Evolutionary conservation across 495 filamentous ascomycete genomes (phyloP).

Genomic region (Tuber melanosporum): DNA sequence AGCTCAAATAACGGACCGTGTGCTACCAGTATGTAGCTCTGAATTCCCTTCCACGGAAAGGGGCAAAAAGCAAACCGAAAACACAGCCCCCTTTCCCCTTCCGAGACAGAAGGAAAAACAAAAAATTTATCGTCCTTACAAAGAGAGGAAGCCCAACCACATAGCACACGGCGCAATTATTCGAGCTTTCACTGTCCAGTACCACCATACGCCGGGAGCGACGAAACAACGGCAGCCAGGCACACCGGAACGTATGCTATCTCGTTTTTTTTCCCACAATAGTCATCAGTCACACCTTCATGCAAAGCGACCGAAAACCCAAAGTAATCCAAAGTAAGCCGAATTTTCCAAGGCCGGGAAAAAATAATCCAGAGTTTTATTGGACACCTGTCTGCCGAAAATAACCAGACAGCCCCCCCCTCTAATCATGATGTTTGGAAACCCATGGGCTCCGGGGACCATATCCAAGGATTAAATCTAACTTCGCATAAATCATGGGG

Average conservation of each 20-base stretch:
- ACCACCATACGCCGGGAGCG: background rate
- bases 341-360: background rate
- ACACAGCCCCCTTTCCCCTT: too few relatives aligned
- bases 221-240: background rate
- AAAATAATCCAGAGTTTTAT: background rate
- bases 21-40: too few relatives aligned
- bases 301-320: background rate
- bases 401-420: background rate
- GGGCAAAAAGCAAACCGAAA: too few relatives aligned
- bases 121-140: too few relatives aligned
- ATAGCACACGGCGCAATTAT: too few relatives aligned
- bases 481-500: background rate
- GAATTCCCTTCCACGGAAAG: too few relatives aligned
- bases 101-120: too few relatives aligned
- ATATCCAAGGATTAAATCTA: background rate
- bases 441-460: background rate
- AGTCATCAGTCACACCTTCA: background rate
- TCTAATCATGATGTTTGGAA: background rate
- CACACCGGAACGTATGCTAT: background rate
- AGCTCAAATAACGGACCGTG: too few relatives aligned
- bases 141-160: too few relatives aligned
- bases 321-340: background rate
- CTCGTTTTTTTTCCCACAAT: background rate
- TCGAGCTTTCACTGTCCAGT: too few relatives aligned
- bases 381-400: background rate